Conservation (phyloP, 177 flowering plant species). For the Vitis hybrid region DNA sequence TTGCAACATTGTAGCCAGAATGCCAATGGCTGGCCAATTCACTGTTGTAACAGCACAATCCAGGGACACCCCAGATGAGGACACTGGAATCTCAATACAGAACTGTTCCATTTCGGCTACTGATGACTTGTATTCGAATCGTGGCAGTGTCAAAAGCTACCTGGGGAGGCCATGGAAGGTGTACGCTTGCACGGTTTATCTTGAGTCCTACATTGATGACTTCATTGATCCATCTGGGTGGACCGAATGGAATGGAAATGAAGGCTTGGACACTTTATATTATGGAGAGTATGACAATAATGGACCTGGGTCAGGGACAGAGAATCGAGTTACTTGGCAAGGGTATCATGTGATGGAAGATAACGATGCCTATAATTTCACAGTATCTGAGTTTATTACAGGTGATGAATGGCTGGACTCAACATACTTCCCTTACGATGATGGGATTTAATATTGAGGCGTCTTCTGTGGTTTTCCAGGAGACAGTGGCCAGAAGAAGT, state of each 20-base stretch:
- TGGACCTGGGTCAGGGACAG: constrained; percentile 60
- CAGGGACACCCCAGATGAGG: constrained; percentile 41
- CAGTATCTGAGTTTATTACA: constrained; percentile 46
- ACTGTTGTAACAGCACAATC: constrained; percentile 66
- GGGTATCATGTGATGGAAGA: constrained; percentile 63
- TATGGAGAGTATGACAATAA: constrained; percentile 60
- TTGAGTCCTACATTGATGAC: constrained; percentile 52
- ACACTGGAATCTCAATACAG: constrained; percentile 67
- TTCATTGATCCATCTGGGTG: constrained; percentile 62
- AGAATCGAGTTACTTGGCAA: constrained; percentile 51
- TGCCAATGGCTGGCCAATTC: constrained; percentile 54
- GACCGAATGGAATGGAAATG: constrained; percentile 45
- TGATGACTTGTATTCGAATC: constrained; percentile 39
- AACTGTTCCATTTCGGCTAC: constrained; percentile 55
- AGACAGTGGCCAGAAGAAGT: no score
- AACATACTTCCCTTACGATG: constrained; percentile 57
- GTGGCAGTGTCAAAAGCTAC: constrained; percentile 36
- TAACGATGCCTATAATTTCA: constrained; percentile 47
- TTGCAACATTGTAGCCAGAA: constrained; percentile 46
- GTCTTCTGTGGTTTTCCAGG: not conserved
- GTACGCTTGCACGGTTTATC: constrained; percentile 43
- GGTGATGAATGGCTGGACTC: constrained; percentile 61
- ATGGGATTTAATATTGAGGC: constrained; percentile 28
- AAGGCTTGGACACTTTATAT: constrained; percentile 44
- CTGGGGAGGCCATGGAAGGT: constrained; percentile 70